Evolutionary conservation across 768 basidiomycete genomes (phyloP).

Genomic region (Xerocomellus intermedius): DNA sequence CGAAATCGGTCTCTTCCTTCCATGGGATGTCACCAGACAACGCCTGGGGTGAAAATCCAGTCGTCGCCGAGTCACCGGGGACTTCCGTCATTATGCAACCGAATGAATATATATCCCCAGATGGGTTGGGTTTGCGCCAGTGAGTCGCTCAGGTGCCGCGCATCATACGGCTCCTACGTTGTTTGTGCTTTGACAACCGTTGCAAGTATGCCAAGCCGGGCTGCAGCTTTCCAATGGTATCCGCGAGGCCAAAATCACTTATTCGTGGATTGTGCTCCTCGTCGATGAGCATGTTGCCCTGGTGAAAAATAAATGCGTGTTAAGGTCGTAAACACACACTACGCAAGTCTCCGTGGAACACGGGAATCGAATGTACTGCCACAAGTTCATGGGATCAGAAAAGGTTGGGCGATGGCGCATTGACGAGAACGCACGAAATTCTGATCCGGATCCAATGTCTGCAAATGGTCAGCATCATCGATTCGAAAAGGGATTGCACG

Average conservation of each 20-base stretch:
- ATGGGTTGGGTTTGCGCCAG: neutral
- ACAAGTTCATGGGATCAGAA: neutral
- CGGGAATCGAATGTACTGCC: neutral
- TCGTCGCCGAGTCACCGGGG: too few species aligned
- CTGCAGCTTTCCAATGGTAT: neutral
- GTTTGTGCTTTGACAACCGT: neutral
- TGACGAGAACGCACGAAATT: neutral
- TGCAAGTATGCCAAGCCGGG: neutral
- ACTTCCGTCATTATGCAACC: too few species aligned
- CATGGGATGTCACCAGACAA: constrained; percentile 6
- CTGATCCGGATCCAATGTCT: too few species aligned
- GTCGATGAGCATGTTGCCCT: neutral
- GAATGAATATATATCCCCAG: neutral
- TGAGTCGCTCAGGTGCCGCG: constrained; percentile 2
- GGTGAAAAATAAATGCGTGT: neutral
- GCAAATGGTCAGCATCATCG: too few species aligned
- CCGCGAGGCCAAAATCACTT: neutral
- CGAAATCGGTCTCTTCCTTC: neutral
- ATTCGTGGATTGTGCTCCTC: neutral
- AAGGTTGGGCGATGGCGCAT: neutral
- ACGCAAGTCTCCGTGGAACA: neutral
- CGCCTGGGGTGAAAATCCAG: too few species aligned
- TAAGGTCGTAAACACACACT: neutral
- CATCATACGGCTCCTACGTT: neutral
- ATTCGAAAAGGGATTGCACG: too few species aligned